phyloP scores from a whole-genome alignment of 345 rosid genomes.

The Lepidium sativum region DNA sequence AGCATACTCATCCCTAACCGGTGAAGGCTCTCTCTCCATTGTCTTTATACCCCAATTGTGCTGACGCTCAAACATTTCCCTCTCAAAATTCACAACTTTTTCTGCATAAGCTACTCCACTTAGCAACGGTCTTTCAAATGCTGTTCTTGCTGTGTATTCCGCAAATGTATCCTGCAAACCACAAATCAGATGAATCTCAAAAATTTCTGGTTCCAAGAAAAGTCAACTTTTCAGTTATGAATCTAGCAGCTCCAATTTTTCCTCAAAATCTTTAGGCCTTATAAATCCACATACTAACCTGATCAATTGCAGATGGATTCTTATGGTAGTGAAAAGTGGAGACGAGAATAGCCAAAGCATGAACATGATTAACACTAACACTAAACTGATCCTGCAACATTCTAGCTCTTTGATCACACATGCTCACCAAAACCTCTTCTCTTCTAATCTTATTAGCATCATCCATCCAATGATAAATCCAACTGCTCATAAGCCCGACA shows the following conservation, averaged over 20 bases:
- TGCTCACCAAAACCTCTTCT: slow-evolving; percentile 63
- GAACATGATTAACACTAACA: slow-evolving; percentile 98
- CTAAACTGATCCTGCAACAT: slow-evolving; percentile 96
- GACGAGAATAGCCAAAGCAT: slow-evolving; percentile 93
- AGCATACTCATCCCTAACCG: slow-evolving; percentile 87
- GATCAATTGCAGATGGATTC: slow-evolving; percentile 95
- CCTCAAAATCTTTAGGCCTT: not conserved
- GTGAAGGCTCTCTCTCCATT: slow-evolving; percentile 82
- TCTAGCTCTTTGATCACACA: slow-evolving; percentile 97
- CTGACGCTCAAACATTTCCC: slow-evolving; percentile 76
- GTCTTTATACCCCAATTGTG: slow-evolving; percentile 88
- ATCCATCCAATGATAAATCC: slow-evolving; percentile 55
- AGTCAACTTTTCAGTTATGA: slow-evolving; percentile 7
- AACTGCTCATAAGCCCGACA: slow-evolving; percentile 35
- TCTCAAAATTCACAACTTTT: slow-evolving; percentile 54
- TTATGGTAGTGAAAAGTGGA: slow-evolving; percentile 92
- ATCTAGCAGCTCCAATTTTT: not conserved
- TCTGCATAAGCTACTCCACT: slow-evolving; percentile 94
- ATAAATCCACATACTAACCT: slow-evolving; percentile 39
- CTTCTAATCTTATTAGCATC: slow-evolving; percentile 53
- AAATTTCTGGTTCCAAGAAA: not conserved
- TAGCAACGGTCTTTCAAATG: slow-evolving; percentile 90
- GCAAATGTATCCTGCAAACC: slow-evolving; percentile 82
- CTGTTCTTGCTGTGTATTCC: slow-evolving; percentile 90
- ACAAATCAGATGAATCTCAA: not conserved